phyloP scores from a whole-genome alignment of 1,284 basidiomycete species.

The Boletellus deceptivus region DNA sequence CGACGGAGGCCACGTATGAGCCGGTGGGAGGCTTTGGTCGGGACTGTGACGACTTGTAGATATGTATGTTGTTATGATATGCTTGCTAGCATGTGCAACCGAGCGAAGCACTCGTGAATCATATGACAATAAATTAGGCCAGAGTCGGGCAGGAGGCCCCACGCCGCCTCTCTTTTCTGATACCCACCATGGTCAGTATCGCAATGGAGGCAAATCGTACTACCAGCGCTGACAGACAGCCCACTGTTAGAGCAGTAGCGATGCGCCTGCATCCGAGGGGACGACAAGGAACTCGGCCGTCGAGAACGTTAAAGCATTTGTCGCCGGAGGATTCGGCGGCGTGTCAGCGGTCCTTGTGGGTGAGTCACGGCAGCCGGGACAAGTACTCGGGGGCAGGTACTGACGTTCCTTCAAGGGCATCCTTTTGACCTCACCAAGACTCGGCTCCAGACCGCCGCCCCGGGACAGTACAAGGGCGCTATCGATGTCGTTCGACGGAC shows the following conservation, averaged over 20 bases:
- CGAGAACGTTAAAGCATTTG: conserved; percentile 78
- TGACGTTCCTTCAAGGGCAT: conserved; percentile 61
- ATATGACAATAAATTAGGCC: conserved; percentile 11
- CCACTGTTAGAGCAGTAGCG: conserved; percentile 22
- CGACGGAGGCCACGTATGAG: conserved; percentile 81
- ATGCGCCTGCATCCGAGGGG: conserved; percentile 20
- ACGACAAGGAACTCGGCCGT: conserved; percentile 40
- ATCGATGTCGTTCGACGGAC: conserved; percentile 93
- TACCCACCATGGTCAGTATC: conserved; percentile 29
- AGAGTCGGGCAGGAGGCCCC: too few relatives aligned
- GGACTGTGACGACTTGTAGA: conserved; percentile 49
- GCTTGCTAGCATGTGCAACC: conserved; percentile 6
- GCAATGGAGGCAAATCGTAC: not conserved
- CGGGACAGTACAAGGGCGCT: conserved; percentile 90
- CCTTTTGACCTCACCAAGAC: conserved; percentile 99
- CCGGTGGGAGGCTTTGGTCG: conserved; percentile 75
- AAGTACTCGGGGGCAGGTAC: not conserved
- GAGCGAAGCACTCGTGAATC: conserved; percentile 14
- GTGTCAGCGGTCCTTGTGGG: conserved; percentile 85
- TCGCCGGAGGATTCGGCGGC: conserved; percentile 92
- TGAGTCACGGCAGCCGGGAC: conserved; percentile 39
- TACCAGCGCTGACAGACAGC: conserved; percentile 10
- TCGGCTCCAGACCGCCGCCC: conserved; percentile 88
- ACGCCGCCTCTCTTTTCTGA: conserved; percentile 5
- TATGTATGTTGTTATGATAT: conserved; percentile 14